These are phyloP conservation scores for Globisporangium middletonii DNA, from an alignment of 352 stramenopile species.

Conservation along the genomic window DNA sequence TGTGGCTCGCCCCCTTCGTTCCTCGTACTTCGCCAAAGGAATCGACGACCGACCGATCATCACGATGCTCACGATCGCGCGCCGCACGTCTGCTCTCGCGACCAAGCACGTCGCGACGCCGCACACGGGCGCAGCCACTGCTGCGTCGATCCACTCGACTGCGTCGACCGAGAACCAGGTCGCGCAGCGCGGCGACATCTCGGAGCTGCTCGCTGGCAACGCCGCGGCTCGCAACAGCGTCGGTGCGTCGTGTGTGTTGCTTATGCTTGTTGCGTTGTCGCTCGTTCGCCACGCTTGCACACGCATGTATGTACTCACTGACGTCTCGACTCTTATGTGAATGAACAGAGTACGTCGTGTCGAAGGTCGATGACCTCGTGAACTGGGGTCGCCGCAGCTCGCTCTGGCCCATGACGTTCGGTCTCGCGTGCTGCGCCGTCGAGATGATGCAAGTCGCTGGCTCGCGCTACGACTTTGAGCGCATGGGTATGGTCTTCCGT, in stretches of 20 bases:
- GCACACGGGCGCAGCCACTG: conserved; percentile 12
- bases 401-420: conserved; percentile 99
- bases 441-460: conserved; percentile 97
- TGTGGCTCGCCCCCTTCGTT: conserved; percentile 1
- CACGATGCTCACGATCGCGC: conserved; percentile 34
- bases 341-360: conserved; percentile 93
- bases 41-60: not conserved
- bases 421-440: conserved; percentile 98
- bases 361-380: conserved; percentile 97
- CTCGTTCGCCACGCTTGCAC: not conserved
- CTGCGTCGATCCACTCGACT: conserved; percentile 23
- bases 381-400: conserved; percentile 97
- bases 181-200: conserved; percentile 52
- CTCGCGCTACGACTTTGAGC: conserved; percentile 97
- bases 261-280: not conserved
- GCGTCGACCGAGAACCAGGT: conserved; percentile 24
- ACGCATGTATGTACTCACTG: not conserved
- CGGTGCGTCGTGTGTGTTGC: conserved; percentile 30
- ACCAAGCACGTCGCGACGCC: conserved; percentile 14
- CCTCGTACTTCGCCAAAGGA: conserved; percentile 3
- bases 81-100: conserved; percentile 24
- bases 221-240: conserved; percentile 69
- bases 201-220: conserved; percentile 64
- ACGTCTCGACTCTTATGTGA: not conserved
- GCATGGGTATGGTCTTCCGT: conserved; percentile 98